phyloP scores from a whole-genome alignment of 345 rosid species.

The Gossypium anomalum region DNA sequence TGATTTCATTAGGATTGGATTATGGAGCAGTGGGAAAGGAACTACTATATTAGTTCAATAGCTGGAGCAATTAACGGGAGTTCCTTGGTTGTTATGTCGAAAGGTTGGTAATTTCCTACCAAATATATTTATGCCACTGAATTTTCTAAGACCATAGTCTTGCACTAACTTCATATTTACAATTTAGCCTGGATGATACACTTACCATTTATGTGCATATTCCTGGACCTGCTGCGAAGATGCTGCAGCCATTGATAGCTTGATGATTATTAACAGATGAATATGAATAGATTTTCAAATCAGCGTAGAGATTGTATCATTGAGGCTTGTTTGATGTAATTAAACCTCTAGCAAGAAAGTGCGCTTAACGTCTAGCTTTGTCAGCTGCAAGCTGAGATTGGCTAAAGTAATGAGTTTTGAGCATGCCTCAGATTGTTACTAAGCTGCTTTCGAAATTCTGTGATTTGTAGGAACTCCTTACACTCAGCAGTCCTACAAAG shows the following conservation, averaged over 20 bases:
- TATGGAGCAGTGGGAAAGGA: slow-evolving; percentile 98
- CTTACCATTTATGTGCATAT: not conserved
- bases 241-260: too few relatives aligned
- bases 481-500: slow-evolving; percentile 98
- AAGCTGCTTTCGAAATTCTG: slow-evolving; percentile 20
- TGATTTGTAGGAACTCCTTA: slow-evolving; percentile 71
- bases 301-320: too few relatives aligned
- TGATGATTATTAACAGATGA: too few relatives aligned
- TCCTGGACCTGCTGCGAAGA: too few relatives aligned
- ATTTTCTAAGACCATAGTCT: not conserved
- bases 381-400: not conserved
- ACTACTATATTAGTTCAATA: slow-evolving; percentile 83
- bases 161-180: not conserved
- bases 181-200: not conserved
- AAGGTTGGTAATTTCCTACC: slow-evolving; percentile 45
- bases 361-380: not conserved
- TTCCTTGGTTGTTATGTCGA: slow-evolving; percentile 92
- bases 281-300: too few relatives aligned
- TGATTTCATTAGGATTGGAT: slow-evolving; percentile 77
- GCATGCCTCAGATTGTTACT: not conserved
- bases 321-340: slow-evolving; percentile 2
- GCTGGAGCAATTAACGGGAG: slow-evolving; percentile 91
- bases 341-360: not conserved
- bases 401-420: not conserved
- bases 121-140: not conserved